Percentiles rank a stretch among this genome's conserved stretches.
Conservation (phyloP, 306 rosid species). For the Vigna angularis region DNA sequence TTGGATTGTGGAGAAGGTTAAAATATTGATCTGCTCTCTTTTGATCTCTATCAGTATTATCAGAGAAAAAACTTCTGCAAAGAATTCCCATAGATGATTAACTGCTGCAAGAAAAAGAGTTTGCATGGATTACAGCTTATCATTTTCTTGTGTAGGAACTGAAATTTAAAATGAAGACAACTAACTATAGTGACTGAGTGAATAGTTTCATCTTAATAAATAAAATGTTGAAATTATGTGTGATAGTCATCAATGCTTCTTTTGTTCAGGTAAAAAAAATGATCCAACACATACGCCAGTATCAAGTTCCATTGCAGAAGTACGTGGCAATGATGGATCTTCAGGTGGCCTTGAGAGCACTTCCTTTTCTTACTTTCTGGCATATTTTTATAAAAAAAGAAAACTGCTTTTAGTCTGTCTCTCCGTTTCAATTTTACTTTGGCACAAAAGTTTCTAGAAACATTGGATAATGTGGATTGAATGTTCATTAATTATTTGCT, state of each 20-base stretch:
- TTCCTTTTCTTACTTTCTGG: not conserved
- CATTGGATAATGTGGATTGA: not conserved
- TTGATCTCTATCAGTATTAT: not conserved
- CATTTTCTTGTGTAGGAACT: not conserved
- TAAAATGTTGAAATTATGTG: not conserved
- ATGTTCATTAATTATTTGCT: slow-evolving; percentile 7
- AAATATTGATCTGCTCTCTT: no score
- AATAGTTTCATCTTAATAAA: not conserved
- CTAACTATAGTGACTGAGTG: not conserved
- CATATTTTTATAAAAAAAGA: not conserved
- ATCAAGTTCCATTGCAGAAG: slow-evolving; percentile 89
- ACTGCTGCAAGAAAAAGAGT: not conserved
- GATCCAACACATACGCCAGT: slow-evolving; percentile 76
- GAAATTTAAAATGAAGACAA: not conserved
- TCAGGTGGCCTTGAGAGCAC: slow-evolving; percentile 63
- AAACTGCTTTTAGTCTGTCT: not conserved
- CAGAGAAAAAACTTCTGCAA: not conserved
- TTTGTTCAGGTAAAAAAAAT: slow-evolving; percentile 80
- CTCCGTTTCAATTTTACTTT: not conserved
- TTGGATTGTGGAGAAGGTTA: not conserved
- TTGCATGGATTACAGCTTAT: not conserved
- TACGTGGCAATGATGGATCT: slow-evolving; percentile 97
- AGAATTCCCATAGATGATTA: no score
- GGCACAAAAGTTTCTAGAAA: not conserved
- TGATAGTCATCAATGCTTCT: slow-evolving; percentile 9